Evolutionary conservation across 805 yeast species (phyloP), one percentile per base, ranked within the genome.

Genomic region (Yamadazyma akitaensis): DNA sequence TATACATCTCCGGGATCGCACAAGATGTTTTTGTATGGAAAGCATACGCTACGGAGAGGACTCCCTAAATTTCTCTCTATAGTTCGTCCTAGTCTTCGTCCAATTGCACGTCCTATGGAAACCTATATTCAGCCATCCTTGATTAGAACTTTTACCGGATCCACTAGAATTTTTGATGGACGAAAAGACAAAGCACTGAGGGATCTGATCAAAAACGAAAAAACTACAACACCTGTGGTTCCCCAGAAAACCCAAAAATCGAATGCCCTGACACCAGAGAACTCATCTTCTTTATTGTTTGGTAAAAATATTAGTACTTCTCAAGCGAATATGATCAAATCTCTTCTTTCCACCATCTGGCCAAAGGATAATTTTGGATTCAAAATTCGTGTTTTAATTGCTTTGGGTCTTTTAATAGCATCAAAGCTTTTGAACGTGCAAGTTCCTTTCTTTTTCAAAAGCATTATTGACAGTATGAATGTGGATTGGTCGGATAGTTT

Each of bases 381-480:
- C 49, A 86, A 82, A 60, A 55, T 79, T 26, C 72, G 99, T 39
- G 98, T 94, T 1, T 66, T 85, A 0, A 52, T 86, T 6, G 97
- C 98, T 0, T 62, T 94, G 14, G 56, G 82, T 0, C 70, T 94
- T 47, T 73, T 94, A 49, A 77, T 94, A 3, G 81, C 82, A 0
- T 85, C 97, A 16, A 94, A 94, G 62, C 61, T 94, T 6, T 71
- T 94, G 32, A 94, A 91, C 62, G 96, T 94, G 5, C 96, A 94
- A 63, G 99, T 94, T 5, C 99, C 99, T 0, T 90, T 94, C 61
- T 91, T 81, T 65, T 94, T 94, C 76, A 94, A 72, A 49, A 75
- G 80, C 26, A 92, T 89, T 43, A 82, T 94, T 39, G 98, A 94
- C 67, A 80, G 82, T 11, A 91, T 92, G 97, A 94, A 92, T 61